Evolutionary conservation across 345 rosid species (phyloP), one percentile per base, ranked within the genome.

Genomic region (Trapa incisa): DNA sequence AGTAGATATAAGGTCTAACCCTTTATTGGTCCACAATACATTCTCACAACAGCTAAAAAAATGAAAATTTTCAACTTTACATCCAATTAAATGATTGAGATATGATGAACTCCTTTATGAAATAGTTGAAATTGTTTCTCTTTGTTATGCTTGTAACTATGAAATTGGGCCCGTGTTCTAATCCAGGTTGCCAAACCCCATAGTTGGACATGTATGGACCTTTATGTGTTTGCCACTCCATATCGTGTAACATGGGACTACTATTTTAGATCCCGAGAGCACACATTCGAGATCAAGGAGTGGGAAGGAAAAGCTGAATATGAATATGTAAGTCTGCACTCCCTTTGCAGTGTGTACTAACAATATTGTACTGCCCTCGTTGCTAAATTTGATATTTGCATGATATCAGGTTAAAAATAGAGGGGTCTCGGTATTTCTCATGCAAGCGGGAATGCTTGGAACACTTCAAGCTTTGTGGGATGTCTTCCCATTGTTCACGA

Each of bases 401-500:
- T 72, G 43, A 68, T 57, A 57, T 69, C 84, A 94, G 99, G 96
- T 91, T 78, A 89, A 89, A 80, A 81, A 72, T 75, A 84, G 77
- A 76, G 99, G 99, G 70, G 74, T 95, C 69, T 95, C 99, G 6
- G 87, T 91, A 71, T 95, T 95, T 78, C 96, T 91, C 65, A 89
- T 91, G 99, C 85, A 95, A 80, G 97, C 97, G 14, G 99, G 97
- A 74, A 91, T 87, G 97, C 50, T 95, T 4, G 99, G 99, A 70
- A 89, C 99, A 43, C 96, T 95, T 70, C 72, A 80, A 75, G 97
- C 92, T 1, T 72, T 95, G 68, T 91, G 99, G 99, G 96, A 91
- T 72, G 96, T 95, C 74, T 95, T 87, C 75, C 97, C 97, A 67
- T 78, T 95, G 74, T 95, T 91, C 73, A 89, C 97, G 35, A 95